phyloP scores from a whole-genome alignment of 352 stramenopile species.

The Pythium sukuiense region DNA sequence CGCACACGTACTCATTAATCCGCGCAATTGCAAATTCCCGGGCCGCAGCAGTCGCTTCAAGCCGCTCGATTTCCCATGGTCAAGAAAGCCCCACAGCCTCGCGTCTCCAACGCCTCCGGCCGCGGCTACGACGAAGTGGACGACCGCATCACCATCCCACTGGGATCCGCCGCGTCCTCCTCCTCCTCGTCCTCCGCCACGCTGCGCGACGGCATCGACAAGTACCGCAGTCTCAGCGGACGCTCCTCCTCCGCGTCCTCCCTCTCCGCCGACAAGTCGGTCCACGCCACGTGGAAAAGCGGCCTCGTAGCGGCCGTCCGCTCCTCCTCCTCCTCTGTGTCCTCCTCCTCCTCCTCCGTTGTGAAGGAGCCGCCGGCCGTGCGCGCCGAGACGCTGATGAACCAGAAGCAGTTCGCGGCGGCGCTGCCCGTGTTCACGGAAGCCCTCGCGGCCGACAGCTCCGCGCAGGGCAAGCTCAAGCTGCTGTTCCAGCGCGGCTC shows the following conservation, averaged over 20 bases:
- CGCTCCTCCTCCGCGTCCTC: slow-evolving; percentile 5
- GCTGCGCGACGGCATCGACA: slow-evolving; percentile 59
- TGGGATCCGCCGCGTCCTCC: slow-evolving; percentile 40
- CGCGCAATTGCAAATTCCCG: neutral
- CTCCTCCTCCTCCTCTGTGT: neutral
- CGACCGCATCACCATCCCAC: slow-evolving; percentile 70
- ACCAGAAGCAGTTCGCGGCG: slow-evolving; percentile 55
- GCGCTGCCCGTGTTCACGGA: slow-evolving; percentile 62
- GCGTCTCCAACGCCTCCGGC: neutral
- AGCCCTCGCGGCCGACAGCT: slow-evolving; percentile 33
- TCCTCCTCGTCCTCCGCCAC: slow-evolving; percentile 23
- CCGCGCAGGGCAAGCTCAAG: slow-evolving; percentile 44
- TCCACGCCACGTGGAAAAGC: slow-evolving; percentile 29
- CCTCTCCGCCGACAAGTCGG: slow-evolving; percentile 8
- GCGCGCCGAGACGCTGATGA: slow-evolving; percentile 45
- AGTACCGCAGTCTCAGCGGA: slow-evolving; percentile 58
- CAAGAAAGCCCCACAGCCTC: slow-evolving; percentile 15
- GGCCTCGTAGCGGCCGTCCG: slow-evolving; percentile 29
- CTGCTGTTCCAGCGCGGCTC: slow-evolving; percentile 62
- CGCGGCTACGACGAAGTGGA: slow-evolving; percentile 56
- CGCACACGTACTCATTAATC: neutral
- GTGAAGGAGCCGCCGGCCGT: slow-evolving; percentile 30
- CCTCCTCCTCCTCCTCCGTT: neutral
- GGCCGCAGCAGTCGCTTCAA: neutral
- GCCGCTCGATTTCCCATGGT: slow-evolving; percentile 12